phyloP scores from a whole-genome alignment of 805 yeast species.

The Tetrapisispora taiwanensis region DNA sequence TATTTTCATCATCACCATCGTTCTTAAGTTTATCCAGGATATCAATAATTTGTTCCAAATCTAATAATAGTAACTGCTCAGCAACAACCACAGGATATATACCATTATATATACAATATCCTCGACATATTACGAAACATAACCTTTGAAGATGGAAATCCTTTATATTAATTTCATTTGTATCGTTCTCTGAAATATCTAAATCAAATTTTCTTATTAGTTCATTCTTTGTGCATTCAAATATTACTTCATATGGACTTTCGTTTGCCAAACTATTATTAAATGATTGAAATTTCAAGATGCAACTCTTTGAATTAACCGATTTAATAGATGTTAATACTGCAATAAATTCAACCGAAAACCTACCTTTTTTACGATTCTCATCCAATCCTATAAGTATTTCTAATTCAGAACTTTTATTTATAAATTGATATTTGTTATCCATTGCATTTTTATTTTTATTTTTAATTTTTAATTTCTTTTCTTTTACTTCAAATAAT shows the following conservation, averaged over 20 bases:
- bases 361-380: background rate
- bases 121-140: constrained; percentile 16
- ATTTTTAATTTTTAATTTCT: no score
- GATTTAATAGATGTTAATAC: background rate
- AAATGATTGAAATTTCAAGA: constrained; percentile 1
- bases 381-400: background rate
- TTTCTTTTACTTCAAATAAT: no score
- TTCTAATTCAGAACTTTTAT: background rate
- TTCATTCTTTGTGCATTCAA: background rate
- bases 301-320: background rate
- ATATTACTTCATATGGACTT: background rate
- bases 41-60: constrained; percentile 5
- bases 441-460: background rate
- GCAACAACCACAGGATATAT: background rate
- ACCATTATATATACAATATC: constrained; percentile 5
- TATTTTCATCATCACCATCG: background rate
- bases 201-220: background rate
- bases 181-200: constrained; percentile 5
- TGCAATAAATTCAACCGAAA: constrained; percentile 1
- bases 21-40: background rate
- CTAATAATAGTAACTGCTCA: constrained; percentile 5
- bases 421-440: background rate
- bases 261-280: background rate
- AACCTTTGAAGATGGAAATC: constrained; percentile 14
- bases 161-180: constrained; percentile 5